Conservation (phyloP, 257 asterid species). For the Cruciata laevipes region DNA sequence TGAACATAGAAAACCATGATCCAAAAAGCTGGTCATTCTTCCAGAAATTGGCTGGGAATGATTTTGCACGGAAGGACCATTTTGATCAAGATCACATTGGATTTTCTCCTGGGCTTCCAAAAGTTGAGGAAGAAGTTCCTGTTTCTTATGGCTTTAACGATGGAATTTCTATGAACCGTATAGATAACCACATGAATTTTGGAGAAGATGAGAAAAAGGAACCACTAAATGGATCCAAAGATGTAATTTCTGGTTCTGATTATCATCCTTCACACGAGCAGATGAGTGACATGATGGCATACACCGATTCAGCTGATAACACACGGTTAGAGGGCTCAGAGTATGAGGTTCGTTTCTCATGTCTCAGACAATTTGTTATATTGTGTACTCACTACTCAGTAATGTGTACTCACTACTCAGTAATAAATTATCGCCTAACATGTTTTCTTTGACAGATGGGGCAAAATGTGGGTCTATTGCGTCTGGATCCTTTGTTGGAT, state of each 20-base stretch:
- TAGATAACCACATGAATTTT: constrained; percentile 34
- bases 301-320: constrained; percentile 51
- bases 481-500: constrained; percentile 51
- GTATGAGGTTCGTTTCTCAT: constrained; percentile 47
- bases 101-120: constrained; percentile 45
- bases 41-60: constrained; percentile 83
- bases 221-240: constrained; percentile 32
- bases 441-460: constrained; percentile 40
- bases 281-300: constrained; percentile 39
- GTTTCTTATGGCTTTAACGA: constrained; percentile 48
- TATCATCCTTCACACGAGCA: constrained; percentile 35
- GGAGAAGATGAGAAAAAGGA: constrained; percentile 34
- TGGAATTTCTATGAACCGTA: constrained; percentile 33
- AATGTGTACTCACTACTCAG: too few relatives aligned
- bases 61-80: constrained; percentile 66
- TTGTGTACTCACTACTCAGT: too few relatives aligned
- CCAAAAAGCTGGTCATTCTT: constrained; percentile 95
- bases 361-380: neutral
- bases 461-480: constrained; percentile 43
- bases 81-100: constrained; percentile 84
- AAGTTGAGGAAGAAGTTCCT: constrained; percentile 55
- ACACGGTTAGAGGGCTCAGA: constrained; percentile 45
- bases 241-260: constrained; percentile 34
- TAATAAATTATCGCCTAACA: constrained; percentile 10
- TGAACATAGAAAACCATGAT: constrained; percentile 79